A percentile compares a stretch with the other conserved stretches of the same genome.
Conservation (phyloP, 83 land plant species). For the Picea engelmannii region DNA sequence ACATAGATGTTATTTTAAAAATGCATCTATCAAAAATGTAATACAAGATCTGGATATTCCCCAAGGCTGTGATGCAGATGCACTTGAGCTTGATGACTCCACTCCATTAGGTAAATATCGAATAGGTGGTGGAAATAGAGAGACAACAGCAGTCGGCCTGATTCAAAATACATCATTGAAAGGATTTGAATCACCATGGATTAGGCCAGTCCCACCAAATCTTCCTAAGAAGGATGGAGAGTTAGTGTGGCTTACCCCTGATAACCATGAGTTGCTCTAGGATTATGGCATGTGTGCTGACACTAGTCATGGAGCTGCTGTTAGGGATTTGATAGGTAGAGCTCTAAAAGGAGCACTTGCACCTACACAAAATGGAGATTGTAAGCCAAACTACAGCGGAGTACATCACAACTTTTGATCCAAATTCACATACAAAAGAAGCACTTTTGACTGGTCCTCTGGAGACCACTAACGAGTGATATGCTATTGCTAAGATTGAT, state of each 20-base stretch:
- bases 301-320: slow-evolving; percentile 79
- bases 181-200: slow-evolving; percentile 87
- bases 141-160: slow-evolving; percentile 62
- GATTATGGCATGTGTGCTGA: slow-evolving; percentile 97
- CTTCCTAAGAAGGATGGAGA: slow-evolving; percentile 75
- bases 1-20: slow-evolving; percentile 40
- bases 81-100: slow-evolving; percentile 57
- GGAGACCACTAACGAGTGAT: slow-evolving; percentile 97
- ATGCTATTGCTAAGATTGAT: slow-evolving; percentile 59
- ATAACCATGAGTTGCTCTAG: slow-evolving; percentile 87
- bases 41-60: slow-evolving; percentile 57
- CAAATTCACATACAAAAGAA: no score
- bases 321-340: slow-evolving; percentile 81
- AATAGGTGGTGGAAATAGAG: slow-evolving; percentile 74
- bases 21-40: slow-evolving; percentile 53
- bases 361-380: no score
- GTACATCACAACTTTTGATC: no score
- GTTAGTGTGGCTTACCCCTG: slow-evolving; percentile 89
- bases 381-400: no score
- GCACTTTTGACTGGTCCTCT: slow-evolving; percentile 84
- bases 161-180: slow-evolving; percentile 58
- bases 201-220: slow-evolving; percentile 83
- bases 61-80: slow-evolving; percentile 53
- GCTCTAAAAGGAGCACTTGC: slow-evolving; percentile 80
- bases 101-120: slow-evolving; percentile 52